A percentile compares a stretch with the other conserved stretches of the same genome.
These are phyloP conservation scores for Crepidotus sp. DNA, from an alignment of 1,284 basidiomycete genomes.

Conservation along the genomic window DNA sequence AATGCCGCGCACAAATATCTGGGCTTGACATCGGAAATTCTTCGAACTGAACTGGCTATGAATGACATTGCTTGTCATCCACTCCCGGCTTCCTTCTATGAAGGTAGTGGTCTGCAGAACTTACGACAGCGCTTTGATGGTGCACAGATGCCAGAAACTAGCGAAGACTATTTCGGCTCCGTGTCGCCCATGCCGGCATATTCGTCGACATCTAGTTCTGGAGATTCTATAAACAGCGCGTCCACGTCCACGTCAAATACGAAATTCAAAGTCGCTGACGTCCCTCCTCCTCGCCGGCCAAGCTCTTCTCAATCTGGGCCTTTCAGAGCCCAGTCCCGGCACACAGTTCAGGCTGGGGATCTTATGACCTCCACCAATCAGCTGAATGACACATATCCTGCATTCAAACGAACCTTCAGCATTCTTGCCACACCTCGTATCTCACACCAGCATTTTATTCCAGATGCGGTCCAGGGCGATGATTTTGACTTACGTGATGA, in stretches of 20 bases:
- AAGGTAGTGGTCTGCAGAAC: constrained; percentile 85
- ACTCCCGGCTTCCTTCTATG: constrained; percentile 85
- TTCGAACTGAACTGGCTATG: constrained; percentile 93
- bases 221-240: constrained; percentile 5
- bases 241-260: not conserved
- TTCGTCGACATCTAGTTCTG: constrained; percentile 8
- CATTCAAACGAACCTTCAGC: constrained; percentile 41
- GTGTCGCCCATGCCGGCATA: constrained; percentile 12
- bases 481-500: constrained; percentile 88
- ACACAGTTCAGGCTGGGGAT: constrained; percentile 62
- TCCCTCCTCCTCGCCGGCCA: constrained; percentile 17
- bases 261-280: constrained; percentile 18
- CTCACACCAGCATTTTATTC: constrained; percentile 22
- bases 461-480: constrained; percentile 29
- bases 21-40: constrained; percentile 90
- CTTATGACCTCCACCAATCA: constrained; percentile 39
- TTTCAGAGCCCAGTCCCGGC: constrained; percentile 31
- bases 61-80: constrained; percentile 96
- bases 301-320: constrained; percentile 23
- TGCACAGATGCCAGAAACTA: constrained; percentile 36
- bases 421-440: constrained; percentile 44
- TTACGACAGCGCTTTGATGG: constrained; percentile 80
- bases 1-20: constrained; percentile 93
- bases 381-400: constrained; percentile 36
- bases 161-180: constrained; percentile 48